Conservation (phyloP, 2,329 filamentous ascomycete genomes). For the Phyllachora maydis region DNA sequence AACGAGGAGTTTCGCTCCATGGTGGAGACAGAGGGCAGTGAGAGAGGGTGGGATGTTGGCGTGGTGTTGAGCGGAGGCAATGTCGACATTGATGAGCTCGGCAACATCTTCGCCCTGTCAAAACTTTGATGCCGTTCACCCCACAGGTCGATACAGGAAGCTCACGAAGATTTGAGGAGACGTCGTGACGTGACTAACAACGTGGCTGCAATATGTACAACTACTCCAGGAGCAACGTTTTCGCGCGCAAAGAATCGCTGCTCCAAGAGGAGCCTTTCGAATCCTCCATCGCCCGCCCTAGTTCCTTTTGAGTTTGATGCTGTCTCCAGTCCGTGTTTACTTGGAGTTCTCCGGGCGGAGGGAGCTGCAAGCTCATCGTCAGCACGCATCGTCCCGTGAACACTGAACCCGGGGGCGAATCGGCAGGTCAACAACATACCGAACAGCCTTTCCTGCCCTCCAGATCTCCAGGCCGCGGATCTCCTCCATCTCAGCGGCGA, state of each 20-base stretch:
- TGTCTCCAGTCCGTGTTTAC: too few species aligned
- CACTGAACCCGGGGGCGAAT: slow-evolving; percentile 1
- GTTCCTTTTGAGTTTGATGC: too few species aligned
- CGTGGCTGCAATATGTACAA: background rate
- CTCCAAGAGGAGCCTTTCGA: too few species aligned
- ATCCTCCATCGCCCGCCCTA: too few species aligned
- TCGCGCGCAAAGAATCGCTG: too few species aligned
- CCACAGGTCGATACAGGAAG: slow-evolving; percentile 1
- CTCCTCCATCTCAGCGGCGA: slow-evolving; percentile 96
- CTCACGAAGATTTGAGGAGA: background rate
- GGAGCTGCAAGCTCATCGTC: slow-evolving; percentile 29
- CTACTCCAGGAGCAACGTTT: too few species aligned
- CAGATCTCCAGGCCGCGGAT: slow-evolving; percentile 98
- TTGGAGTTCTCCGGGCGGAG: slow-evolving; percentile 79
- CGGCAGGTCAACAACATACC: slow-evolving; percentile 31
- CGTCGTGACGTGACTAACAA: background rate
- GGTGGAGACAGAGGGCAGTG: slow-evolving; percentile 50
- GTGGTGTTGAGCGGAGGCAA: slow-evolving; percentile 41
- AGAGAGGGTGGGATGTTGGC: slow-evolving; percentile 52
- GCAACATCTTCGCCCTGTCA: slow-evolving; percentile 27
- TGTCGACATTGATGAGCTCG: slow-evolving; percentile 30
- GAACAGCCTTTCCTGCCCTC: slow-evolving; percentile 93
- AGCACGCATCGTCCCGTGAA: too few species aligned
- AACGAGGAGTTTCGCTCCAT: slow-evolving; percentile 62
- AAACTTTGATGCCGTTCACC: too few species aligned